Conservation (phyloP, 306 rosid genomes). For the Fragaria nilgerrensis region DNA sequence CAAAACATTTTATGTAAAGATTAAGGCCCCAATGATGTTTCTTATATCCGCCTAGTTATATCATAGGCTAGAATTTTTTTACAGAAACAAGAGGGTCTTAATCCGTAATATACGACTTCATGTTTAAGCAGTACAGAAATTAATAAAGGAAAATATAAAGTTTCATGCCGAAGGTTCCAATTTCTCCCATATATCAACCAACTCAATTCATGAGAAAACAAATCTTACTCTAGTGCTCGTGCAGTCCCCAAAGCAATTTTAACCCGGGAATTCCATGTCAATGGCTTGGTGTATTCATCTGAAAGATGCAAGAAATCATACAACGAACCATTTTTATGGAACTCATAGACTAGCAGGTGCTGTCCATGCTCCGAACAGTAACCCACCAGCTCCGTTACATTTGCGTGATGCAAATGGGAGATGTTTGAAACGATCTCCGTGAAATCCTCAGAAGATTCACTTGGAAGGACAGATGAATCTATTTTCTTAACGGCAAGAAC, state of each 20-base stretch:
- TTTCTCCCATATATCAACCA: background rate
- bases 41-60: background rate
- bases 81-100: background rate
- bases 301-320: conserved; percentile 85
- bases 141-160: background rate
- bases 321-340: conserved; percentile 81
- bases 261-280: conserved; percentile 96
- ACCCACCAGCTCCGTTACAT: conserved; percentile 88
- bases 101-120: background rate
- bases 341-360: conserved; percentile 82
- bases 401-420: conserved; percentile 80
- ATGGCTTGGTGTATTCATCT: conserved; percentile 81
- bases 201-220: background rate
- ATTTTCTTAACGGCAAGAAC: conserved; percentile 95
- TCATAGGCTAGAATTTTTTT: background rate
- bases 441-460: conserved; percentile 58
- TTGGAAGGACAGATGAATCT: conserved; percentile 68
- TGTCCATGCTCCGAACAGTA: conserved; percentile 98
- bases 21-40: background rate
- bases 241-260: conserved; percentile 97
- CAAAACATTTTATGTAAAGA: conserved; percentile 12
- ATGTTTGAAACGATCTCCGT: conserved; percentile 64
- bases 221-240: conserved; percentile 91
- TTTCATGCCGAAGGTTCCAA: background rate
- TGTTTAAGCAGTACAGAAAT: background rate